Percentiles rank a stretch among this genome's conserved stretches.
These are phyloP conservation scores for Nelumbo lutea DNA, from an alignment of 164 flowering plant genomes.

Conservation along the genomic window DNA sequence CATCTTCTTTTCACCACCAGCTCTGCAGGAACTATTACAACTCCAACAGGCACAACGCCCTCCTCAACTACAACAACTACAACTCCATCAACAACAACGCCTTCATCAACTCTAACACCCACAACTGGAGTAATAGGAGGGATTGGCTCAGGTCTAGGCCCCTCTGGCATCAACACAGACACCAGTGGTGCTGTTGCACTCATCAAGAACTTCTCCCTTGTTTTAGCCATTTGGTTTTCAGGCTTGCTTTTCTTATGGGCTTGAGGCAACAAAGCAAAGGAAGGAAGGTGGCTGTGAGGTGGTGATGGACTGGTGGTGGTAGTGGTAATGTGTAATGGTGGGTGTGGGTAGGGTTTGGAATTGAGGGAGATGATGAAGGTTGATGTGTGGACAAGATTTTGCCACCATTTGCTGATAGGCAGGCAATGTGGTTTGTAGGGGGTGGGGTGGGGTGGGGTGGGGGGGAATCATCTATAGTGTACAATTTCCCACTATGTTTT, in stretches of 20 bases:
- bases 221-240: conserved; percentile 12
- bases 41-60: background rate
- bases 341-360: conserved; percentile 1
- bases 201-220: conserved; percentile 6
- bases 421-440: conserved; percentile 4
- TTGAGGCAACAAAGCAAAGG: conserved; percentile 5
- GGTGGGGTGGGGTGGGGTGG: background rate
- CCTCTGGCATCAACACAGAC: conserved; percentile 30
- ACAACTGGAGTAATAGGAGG: conserved; percentile 28
- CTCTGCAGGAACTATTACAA: conserved; percentile 21
- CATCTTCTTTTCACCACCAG: conserved; percentile 14
- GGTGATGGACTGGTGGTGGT: no score
- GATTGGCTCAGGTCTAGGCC: conserved; percentile 28
- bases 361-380: background rate
- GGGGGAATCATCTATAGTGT: conserved; percentile 16
- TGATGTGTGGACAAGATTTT: conserved; percentile 34
- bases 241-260: conserved; percentile 18
- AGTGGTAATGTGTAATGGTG: background rate
- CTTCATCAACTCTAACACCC: conserved; percentile 15
- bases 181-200: conserved; percentile 11
- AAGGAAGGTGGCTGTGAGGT: no score
- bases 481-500: conserved; percentile 20
- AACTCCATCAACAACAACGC: conserved; percentile 13
- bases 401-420: conserved; percentile 12
- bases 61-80: conserved; percentile 1